These are phyloP conservation scores for Nakazawaea wickerhamii DNA, from an alignment of 805 yeast species.

Conservation along the genomic window DNA sequence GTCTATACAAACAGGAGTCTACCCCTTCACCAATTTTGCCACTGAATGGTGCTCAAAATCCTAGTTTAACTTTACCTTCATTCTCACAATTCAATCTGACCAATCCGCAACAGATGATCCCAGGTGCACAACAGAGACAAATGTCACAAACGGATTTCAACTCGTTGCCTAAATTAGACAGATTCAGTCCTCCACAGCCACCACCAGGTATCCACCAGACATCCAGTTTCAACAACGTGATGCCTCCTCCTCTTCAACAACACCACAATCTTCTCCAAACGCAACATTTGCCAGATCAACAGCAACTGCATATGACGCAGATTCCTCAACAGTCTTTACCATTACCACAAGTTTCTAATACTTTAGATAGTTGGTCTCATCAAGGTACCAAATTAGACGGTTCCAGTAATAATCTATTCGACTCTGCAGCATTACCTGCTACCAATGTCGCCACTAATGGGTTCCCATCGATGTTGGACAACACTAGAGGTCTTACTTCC, in stretches of 20 bases:
- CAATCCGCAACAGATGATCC: conserved; percentile 17
- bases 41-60: conserved; percentile 9
- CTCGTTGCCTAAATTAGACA: conserved; percentile 8
- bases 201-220: conserved; percentile 4
- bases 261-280: conserved; percentile 5
- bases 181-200: conserved; percentile 2
- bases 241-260: conserved; percentile 6
- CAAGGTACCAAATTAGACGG: neutral
- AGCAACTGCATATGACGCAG: conserved; percentile 2
- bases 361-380: conserved; percentile 1
- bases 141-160: conserved; percentile 27
- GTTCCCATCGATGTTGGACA: neutral
- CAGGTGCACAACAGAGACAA: conserved; percentile 30
- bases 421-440: neutral
- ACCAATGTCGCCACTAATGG: neutral
- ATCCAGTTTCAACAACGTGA: conserved; percentile 6
- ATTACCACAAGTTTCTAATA: neutral
- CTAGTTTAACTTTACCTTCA: neutral
- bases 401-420: conserved; percentile 1
- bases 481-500: neutral
- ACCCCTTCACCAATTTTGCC: conserved; percentile 1
- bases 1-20: conserved; percentile 6
- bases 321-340: neutral
- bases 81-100: conserved; percentile 9
- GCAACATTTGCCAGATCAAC: conserved; percentile 2